These are phyloP conservation scores for Antitrichia curtipendula DNA, from an alignment of 225 moss, liverwort and hornwort species.

Conservation along the genomic window DNA sequence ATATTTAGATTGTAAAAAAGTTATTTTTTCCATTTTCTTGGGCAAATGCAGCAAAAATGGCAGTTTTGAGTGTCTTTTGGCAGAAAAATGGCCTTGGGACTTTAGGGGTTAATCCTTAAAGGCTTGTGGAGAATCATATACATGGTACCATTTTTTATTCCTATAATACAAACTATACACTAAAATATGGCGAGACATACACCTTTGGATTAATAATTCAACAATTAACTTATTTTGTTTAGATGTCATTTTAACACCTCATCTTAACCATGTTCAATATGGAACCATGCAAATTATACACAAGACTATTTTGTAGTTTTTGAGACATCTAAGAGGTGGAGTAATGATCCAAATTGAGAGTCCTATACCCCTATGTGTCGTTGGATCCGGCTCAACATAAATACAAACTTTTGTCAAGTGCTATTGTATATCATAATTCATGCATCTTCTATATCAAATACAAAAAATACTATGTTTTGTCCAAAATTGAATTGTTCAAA, in stretches of 20 bases:
- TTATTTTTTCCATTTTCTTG: no score
- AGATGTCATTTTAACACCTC: neutral
- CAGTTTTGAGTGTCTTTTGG: no score
- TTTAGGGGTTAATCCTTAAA: neutral
- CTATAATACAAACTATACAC: neutral
- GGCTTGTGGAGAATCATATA: accelerated
- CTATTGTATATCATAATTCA: neutral
- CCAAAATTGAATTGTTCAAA: neutral
- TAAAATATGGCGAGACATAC: neutral
- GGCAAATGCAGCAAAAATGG: no score
- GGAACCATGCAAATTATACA: neutral
- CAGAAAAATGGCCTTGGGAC: no score
- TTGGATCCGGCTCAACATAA: accelerated
- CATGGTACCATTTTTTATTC: accelerated
- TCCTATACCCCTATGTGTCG: accelerated
- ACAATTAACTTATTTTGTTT: neutral
- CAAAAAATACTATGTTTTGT: neutral
- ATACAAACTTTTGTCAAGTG: neutral
- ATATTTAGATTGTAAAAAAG: no score
- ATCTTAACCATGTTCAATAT: neutral
- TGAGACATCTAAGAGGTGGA: no score
- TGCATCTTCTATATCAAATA: neutral
- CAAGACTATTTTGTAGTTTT: neutral
- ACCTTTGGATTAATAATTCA: neutral
- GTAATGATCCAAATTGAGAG: neutral